phyloP scores from a whole-genome alignment of 1,139 yeast genomes.

The Protomyces gravidus region DNA sequence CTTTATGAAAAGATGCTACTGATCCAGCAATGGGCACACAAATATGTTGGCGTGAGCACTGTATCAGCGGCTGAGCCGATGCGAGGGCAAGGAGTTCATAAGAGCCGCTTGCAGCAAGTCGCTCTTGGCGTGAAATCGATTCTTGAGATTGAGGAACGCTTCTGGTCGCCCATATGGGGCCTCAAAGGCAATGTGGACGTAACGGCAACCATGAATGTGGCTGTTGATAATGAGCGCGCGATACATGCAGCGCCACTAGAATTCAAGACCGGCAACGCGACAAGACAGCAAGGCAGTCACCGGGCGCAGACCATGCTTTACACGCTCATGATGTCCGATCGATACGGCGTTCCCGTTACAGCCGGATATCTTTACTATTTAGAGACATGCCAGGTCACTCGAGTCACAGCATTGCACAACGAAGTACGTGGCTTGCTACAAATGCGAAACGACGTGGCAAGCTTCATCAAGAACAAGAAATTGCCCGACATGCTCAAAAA shows the following conservation, averaged over 20 bases:
- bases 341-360: conserved; percentile 59
- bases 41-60: conserved; percentile 41
- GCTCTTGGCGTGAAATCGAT: conserved; percentile 53
- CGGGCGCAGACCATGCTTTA: conserved; percentile 87
- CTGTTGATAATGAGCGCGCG: conserved; percentile 26
- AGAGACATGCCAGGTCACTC: conserved; percentile 53
- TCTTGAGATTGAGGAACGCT: conserved; percentile 80
- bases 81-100: conserved; percentile 3
- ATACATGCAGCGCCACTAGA: conserved; percentile 59
- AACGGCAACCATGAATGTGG: conserved; percentile 60
- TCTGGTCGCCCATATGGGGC: conserved; percentile 89
- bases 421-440: conserved; percentile 64
- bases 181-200: conserved; percentile 89
- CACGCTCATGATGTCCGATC: conserved; percentile 69
- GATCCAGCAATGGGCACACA: conserved; percentile 60
- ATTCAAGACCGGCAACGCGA: conserved; percentile 69
- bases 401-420: conserved; percentile 42
- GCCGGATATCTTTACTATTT: conserved; percentile 73
- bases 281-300: conserved; percentile 56
- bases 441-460: conserved; percentile 66
- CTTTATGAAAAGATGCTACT: conserved; percentile 54
- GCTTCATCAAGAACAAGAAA: conserved; percentile 48
- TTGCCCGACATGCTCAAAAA: conserved; percentile 60
- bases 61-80: conserved; percentile 8
- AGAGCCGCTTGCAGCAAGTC: conserved; percentile 19